phyloP scores from a whole-genome alignment of 345 rosid species.

The Syzygium aromaticum region DNA sequence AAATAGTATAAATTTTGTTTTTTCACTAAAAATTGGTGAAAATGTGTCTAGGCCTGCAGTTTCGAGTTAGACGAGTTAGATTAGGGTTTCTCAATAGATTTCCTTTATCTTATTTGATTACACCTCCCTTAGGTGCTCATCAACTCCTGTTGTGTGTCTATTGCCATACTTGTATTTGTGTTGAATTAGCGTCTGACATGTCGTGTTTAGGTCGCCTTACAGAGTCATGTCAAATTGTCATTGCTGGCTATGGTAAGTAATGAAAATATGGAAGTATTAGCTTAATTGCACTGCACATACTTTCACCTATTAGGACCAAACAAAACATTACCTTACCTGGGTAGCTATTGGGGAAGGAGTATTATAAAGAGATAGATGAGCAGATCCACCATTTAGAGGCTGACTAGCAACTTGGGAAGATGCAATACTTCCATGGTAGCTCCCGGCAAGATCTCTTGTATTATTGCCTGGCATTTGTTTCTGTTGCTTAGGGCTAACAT shows the following conservation, averaged over 20 bases:
- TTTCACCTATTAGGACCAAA: not conserved
- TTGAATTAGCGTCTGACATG: not conserved
- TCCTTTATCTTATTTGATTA: not conserved
- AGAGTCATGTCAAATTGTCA: not conserved
- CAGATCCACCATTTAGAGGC: conserved; percentile 52
- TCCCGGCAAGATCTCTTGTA: conserved; percentile 61
- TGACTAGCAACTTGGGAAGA: conserved; percentile 42
- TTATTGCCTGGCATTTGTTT: conserved; percentile 62
- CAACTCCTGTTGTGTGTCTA: not conserved
- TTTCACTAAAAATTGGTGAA: not conserved
- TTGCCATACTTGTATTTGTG: not conserved
- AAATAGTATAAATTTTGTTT: not conserved
- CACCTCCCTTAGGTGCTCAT: not conserved
- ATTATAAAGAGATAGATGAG: conserved; percentile 54
- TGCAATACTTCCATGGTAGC: conserved; percentile 36
- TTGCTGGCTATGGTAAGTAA: not conserved
- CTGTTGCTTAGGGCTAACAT: conserved; percentile 54
- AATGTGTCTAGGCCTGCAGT: not conserved
- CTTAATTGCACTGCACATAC: not conserved
- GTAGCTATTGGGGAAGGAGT: conserved; percentile 87
- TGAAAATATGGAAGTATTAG: not conserved
- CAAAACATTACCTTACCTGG: conserved; percentile 42
- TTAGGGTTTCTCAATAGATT: not conserved
- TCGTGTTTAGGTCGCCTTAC: not conserved
- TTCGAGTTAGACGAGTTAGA: not conserved